These are phyloP conservation scores for Fusarium subglutinans DNA, from an alignment of 2,329 filamentous ascomycete species.

Conservation along the genomic window DNA sequence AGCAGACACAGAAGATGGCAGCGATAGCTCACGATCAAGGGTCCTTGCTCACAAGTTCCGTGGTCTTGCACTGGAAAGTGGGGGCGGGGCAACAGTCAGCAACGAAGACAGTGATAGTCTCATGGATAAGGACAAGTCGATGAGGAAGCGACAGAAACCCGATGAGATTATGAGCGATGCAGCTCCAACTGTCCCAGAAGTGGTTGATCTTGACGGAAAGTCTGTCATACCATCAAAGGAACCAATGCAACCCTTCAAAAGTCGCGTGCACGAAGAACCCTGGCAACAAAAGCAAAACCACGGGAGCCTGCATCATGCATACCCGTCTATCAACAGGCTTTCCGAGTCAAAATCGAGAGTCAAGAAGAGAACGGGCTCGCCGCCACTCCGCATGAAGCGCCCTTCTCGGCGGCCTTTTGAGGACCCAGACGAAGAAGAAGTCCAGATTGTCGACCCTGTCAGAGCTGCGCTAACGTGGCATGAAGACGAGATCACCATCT, in stretches of 20 bases:
- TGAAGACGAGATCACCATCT: slow-evolving; percentile 73
- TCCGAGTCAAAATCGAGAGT: slow-evolving; percentile 51
- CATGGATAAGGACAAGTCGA: slow-evolving; percentile 34
- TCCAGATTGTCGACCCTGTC: slow-evolving; percentile 59
- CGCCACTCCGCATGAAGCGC: slow-evolving; percentile 48
- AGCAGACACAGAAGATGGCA: slow-evolving; percentile 54
- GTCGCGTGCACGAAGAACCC: background rate
- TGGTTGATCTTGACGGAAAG: slow-evolving; percentile 15
- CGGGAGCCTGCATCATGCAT: slow-evolving; percentile 45
- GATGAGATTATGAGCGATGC: slow-evolving; percentile 47
- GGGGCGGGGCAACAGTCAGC: slow-evolving; percentile 54
- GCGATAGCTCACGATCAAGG: slow-evolving; percentile 61
- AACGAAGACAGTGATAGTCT: slow-evolving; percentile 44
- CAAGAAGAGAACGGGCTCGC: slow-evolving; percentile 51
- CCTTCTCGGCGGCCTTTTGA: slow-evolving; percentile 30
- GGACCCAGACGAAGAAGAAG: slow-evolving; percentile 46
- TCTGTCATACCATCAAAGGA: slow-evolving; percentile 2
- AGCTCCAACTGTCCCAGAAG: slow-evolving; percentile 10
- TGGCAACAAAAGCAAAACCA: slow-evolving; percentile 22
- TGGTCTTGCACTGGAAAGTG: slow-evolving; percentile 58
- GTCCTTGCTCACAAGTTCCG: slow-evolving; percentile 61
- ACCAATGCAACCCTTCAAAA: background rate
- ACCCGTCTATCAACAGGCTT: slow-evolving; percentile 52
- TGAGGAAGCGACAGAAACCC: slow-evolving; percentile 52
- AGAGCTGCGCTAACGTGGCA: slow-evolving; percentile 72